These are phyloP conservation scores for Gyromitra esculenta DNA, from an alignment of 2,329 filamentous ascomycete genomes.

Conservation along the genomic window DNA sequence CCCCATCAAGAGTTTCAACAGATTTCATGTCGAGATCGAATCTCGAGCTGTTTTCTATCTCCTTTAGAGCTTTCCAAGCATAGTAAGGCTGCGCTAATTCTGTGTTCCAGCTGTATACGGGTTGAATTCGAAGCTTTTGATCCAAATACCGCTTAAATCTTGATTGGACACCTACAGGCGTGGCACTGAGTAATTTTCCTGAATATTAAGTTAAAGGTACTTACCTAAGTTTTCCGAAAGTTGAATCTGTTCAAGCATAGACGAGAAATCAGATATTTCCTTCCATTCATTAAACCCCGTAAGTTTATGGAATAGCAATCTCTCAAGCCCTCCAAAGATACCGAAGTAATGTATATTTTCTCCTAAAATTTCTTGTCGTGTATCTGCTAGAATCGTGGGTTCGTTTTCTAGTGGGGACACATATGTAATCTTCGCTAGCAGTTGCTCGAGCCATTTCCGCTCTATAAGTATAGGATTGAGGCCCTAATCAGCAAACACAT, in stretches of 20 bases:
- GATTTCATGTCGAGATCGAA: neutral
- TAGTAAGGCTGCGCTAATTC: neutral
- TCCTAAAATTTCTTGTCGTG: neutral
- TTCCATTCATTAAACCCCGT: neutral
- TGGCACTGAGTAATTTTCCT: neutral
- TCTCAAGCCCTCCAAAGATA: conserved; percentile 9
- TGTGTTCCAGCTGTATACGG: too few species aligned
- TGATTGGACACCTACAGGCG: neutral
- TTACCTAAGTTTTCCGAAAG: conserved; percentile 19
- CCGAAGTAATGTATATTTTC: conserved; percentile 8
- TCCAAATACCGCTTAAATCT: conserved; percentile 2
- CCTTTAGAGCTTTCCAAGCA: neutral
- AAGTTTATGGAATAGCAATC: conserved; percentile 14
- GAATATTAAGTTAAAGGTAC: neutral
- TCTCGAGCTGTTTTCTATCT: neutral
- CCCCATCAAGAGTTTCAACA: conserved; percentile 3
- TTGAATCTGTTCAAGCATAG: conserved; percentile 34
- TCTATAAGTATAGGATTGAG: neutral
- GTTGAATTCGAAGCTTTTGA: neutral
- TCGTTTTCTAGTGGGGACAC: conserved; percentile 34
- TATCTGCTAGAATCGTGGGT: neutral
- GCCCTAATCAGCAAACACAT: neutral
- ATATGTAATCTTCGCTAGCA: conserved; percentile 30
- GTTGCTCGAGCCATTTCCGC: conserved; percentile 9
- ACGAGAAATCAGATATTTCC: conserved; percentile 22